Evolutionary conservation across 495 filamentous ascomycete genomes (phyloP).

Genomic region (Daldinia concentrica): DNA sequence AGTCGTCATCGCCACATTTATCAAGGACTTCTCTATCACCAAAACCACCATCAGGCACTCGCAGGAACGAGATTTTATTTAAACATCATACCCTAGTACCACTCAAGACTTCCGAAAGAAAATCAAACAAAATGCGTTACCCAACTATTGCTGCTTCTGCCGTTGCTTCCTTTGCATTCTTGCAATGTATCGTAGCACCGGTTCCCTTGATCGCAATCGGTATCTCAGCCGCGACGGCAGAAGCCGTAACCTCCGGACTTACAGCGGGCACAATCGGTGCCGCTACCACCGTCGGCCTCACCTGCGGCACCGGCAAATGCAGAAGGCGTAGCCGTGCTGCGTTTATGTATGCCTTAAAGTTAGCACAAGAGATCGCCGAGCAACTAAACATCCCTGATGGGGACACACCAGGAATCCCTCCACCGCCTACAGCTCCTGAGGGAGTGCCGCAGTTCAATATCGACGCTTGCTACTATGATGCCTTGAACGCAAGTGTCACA

Average conservation of each 20-base stretch:
- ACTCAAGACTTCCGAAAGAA: neutral
- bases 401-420: neutral
- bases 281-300: neutral
- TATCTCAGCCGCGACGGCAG: neutral
- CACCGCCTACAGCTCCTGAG: slow-evolving; percentile 9
- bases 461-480: slow-evolving; percentile 13
- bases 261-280: slow-evolving; percentile 9
- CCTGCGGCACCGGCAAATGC: slow-evolving; percentile 4
- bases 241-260: neutral
- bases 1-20: neutral
- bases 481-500: slow-evolving; percentile 1
- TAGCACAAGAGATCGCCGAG: slow-evolving; percentile 8
- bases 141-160: slow-evolving; percentile 2
- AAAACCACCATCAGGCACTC: neutral
- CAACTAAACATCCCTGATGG: slow-evolving; percentile 10
- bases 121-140: slow-evolving; percentile 10
- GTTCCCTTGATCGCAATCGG: slow-evolving; percentile 12
- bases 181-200: slow-evolving; percentile 7
- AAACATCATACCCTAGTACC: neutral
- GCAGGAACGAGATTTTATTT: neutral
- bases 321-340: slow-evolving; percentile 2
- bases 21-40: neutral
- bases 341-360: slow-evolving; percentile 3
- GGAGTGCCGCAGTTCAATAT: slow-evolving; percentile 15
- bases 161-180: slow-evolving; percentile 13